A percentile compares a stretch with the other conserved stretches of the same genome.
phyloP scores from a whole-genome alignment of 2,329 filamentous ascomycete genomes.

The Venturia aucupariae region DNA sequence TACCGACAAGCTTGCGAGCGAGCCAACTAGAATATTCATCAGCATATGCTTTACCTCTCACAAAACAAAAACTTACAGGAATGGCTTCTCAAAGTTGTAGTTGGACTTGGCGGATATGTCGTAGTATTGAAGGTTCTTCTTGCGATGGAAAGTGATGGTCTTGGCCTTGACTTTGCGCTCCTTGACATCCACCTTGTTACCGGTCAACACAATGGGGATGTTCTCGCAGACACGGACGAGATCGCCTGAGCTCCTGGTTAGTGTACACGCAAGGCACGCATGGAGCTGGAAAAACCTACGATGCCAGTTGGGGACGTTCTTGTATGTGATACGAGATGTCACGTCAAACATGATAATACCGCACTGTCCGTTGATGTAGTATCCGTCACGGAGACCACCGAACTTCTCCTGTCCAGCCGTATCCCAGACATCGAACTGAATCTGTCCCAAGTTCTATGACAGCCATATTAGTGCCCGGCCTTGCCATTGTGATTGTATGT shows the following conservation, averaged over 20 bases:
- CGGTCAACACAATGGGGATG: constrained; percentile 94
- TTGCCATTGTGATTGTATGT: constrained; percentile 8
- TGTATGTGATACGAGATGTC: constrained; percentile 98
- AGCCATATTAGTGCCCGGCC: constrained; percentile 18
- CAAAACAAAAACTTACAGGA: constrained; percentile 46
- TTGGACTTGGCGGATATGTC: constrained; percentile 99
- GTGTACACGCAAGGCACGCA: not conserved
- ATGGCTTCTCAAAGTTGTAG: constrained; percentile 99
- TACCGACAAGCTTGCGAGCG: constrained; percentile 94
- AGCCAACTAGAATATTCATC: constrained; percentile 55
- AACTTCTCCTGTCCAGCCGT: constrained; percentile 99
- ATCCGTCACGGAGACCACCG: constrained; percentile 95
- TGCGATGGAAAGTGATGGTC: constrained; percentile 99
- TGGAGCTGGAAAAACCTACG: constrained; percentile 52
- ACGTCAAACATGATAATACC: constrained; percentile 99
- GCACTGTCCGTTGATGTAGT: constrained; percentile 99
- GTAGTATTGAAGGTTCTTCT: constrained; percentile 99
- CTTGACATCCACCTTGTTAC: constrained; percentile 99
- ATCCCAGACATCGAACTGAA: constrained; percentile 99
- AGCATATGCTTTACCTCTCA: not conserved
- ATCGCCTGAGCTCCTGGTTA: constrained; percentile 54
- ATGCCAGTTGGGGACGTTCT: constrained; percentile 99
- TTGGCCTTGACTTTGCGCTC: constrained; percentile 99
- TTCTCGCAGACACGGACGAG: constrained; percentile 98
- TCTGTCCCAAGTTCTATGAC: constrained; percentile 74